Percentiles rank a stretch among this genome's conserved stretches.
Evolutionary conservation across 1,284 basidiomycete genomes (phyloP).

Genomic region (Hemileia vastatrix): DNA sequence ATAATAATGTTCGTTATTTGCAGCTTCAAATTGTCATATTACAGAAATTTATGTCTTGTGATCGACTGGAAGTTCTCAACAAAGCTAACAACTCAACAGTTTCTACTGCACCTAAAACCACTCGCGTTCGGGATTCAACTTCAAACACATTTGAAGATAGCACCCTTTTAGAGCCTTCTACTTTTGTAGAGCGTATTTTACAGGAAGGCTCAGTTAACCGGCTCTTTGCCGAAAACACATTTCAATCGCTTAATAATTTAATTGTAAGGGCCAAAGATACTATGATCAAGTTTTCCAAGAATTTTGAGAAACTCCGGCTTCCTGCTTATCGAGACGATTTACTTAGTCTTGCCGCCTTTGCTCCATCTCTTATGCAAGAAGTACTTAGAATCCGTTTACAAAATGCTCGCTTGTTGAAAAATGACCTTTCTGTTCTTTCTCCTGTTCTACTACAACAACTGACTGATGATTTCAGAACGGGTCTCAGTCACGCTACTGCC

Average conservation of each 20-base stretch:
- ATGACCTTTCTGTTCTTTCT: slow-evolving; percentile 63
- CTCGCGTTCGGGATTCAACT: slow-evolving; percentile 27
- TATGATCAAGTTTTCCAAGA: slow-evolving; percentile 65
- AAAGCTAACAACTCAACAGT: slow-evolving; percentile 1
- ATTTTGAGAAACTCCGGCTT: slow-evolving; percentile 73
- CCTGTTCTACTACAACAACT: slow-evolving; percentile 84
- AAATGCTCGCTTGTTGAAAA: slow-evolving; percentile 71
- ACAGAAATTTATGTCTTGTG: slow-evolving; percentile 81
- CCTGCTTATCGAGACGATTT: slow-evolving; percentile 88
- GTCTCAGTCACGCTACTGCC: slow-evolving; percentile 82
- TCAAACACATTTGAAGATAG: too few relatives aligned
- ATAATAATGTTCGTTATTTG: slow-evolving; percentile 65
- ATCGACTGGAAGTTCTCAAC: slow-evolving; percentile 74
- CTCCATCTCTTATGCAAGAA: slow-evolving; percentile 86
- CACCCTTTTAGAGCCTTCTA: slow-evolving; percentile 50
- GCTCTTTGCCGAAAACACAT: slow-evolving; percentile 86
- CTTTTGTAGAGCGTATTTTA: slow-evolving; percentile 82
- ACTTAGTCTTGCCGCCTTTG: slow-evolving; percentile 87
- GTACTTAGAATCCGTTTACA: slow-evolving; percentile 78
- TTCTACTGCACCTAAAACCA: too few relatives aligned
- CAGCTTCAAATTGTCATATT: slow-evolving; percentile 67
- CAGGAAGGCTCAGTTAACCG: slow-evolving; percentile 92
- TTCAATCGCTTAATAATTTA: slow-evolving; percentile 74
- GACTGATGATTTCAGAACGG: slow-evolving; percentile 83
- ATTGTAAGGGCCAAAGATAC: slow-evolving; percentile 78